phyloP scores from a whole-genome alignment of 805 yeast species.

The Wickerhamomyces chaumierensis region DNA sequence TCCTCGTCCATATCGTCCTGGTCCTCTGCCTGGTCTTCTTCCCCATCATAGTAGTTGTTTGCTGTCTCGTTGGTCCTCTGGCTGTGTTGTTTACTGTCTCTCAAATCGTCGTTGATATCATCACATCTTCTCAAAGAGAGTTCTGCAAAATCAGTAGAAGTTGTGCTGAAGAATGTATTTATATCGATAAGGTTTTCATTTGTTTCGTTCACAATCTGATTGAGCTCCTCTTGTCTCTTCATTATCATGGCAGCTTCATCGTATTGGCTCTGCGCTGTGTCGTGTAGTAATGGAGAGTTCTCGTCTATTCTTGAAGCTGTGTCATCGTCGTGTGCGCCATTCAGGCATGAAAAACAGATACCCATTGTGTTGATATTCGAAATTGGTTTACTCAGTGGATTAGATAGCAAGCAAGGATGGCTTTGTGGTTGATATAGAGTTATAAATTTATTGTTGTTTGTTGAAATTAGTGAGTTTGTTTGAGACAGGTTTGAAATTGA shows the following conservation, averaged over 20 bases:
- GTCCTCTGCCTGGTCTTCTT: background rate
- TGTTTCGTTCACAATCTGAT: slow-evolving; percentile 32
- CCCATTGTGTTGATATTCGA: slow-evolving; percentile 25
- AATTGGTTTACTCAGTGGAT: no score
- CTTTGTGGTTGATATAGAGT: no score
- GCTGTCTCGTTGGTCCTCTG: background rate
- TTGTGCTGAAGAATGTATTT: slow-evolving; percentile 14
- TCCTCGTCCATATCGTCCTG: background rate
- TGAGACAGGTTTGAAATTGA: no score
- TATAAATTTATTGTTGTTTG: no score
- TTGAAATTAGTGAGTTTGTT: no score
- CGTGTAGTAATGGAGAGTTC: slow-evolving; percentile 22
- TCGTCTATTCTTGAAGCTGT: slow-evolving; percentile 25
- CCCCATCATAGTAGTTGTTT: background rate
- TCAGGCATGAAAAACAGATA: slow-evolving; percentile 34
- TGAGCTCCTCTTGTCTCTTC: slow-evolving; percentile 34
- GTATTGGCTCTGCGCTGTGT: slow-evolving; percentile 10
- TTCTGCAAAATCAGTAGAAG: background rate
- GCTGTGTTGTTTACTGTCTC: background rate
- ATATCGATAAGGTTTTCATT: slow-evolving; percentile 17
- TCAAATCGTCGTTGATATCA: background rate
- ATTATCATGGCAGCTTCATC: slow-evolving; percentile 13
- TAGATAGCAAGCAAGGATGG: no score
- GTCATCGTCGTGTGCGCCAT: slow-evolving; percentile 24
- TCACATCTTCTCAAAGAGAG: background rate